Percentiles rank a stretch among this genome's conserved stretches.
phyloP scores from a whole-genome alignment of 352 stramenopile species.

The Globisporangium irregulare region DNA sequence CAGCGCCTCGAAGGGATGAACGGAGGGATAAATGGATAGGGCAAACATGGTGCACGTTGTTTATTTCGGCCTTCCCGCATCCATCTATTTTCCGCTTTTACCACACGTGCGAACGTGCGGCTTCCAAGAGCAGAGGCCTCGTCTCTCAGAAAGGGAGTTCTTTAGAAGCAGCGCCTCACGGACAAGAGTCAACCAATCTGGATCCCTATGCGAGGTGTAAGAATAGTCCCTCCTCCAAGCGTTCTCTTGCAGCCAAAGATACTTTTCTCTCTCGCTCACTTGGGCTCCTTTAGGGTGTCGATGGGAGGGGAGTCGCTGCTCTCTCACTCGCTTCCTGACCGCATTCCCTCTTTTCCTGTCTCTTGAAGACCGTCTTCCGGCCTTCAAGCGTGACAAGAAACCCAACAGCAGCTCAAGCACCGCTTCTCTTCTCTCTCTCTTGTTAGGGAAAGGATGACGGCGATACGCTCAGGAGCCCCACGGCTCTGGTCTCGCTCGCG shows the following conservation, averaged over 20 bases:
- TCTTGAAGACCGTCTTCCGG: background rate
- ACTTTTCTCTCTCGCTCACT: background rate
- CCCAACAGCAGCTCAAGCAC: background rate
- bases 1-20: background rate
- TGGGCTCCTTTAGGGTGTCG: background rate
- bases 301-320: background rate
- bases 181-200: background rate
- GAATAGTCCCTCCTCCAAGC: background rate
- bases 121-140: background rate
- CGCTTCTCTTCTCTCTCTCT: background rate
- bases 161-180: background rate
- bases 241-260: constrained; percentile 1
- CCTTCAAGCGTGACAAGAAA: background rate
- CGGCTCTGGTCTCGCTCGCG: background rate
- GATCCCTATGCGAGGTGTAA: background rate
- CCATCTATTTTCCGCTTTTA: background rate
- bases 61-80: background rate
- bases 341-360: constrained; percentile 1
- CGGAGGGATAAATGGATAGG: background rate
- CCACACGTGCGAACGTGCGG: background rate
- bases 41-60: background rate
- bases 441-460: background rate
- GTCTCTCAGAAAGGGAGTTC: background rate
- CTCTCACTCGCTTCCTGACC: background rate
- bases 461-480: background rate